Evolutionary conservation across 2,329 filamentous ascomycete genomes (phyloP).

Genomic region (Cladophialophora chaetospira): DNA sequence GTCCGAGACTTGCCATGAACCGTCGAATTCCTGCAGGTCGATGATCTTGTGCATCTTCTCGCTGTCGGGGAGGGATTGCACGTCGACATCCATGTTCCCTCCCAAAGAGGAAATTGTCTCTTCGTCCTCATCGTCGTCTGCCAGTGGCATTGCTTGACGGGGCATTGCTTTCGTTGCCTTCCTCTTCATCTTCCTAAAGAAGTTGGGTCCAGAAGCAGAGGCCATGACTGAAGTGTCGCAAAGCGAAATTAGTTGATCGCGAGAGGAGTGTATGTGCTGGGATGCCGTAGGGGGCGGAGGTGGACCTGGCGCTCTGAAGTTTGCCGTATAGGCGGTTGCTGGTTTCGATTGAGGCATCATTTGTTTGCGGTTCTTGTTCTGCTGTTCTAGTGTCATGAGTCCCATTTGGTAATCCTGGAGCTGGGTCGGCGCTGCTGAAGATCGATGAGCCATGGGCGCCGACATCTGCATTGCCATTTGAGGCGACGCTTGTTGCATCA

Average conservation of each 20-base stretch:
- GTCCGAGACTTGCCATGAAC: constrained; percentile 51
- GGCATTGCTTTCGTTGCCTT: background rate
- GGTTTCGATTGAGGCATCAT: background rate
- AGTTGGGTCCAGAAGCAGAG: no score
- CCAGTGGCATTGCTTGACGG: background rate
- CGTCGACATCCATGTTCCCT: background rate
- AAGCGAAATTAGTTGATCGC: no score
- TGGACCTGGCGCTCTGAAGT: no score
- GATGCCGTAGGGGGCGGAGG: no score
- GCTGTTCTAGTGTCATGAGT: background rate
- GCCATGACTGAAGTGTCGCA: no score
- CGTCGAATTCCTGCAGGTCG: constrained; percentile 58
- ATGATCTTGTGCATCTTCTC: constrained; percentile 51
- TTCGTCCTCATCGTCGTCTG: background rate
- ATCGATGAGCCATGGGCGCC: no score
- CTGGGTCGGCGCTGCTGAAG: background rate
- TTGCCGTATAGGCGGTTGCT: background rate
- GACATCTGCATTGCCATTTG: background rate
- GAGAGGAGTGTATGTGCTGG: no score
- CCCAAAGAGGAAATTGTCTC: no score
- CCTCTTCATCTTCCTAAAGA: no score
- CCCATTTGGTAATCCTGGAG: background rate
- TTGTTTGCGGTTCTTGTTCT: background rate
- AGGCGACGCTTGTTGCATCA: no score
- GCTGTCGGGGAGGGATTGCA: background rate